These are phyloP conservation scores for Panellus pusillus DNA, from an alignment of 768 basidiomycete species.

Conservation along the genomic window DNA sequence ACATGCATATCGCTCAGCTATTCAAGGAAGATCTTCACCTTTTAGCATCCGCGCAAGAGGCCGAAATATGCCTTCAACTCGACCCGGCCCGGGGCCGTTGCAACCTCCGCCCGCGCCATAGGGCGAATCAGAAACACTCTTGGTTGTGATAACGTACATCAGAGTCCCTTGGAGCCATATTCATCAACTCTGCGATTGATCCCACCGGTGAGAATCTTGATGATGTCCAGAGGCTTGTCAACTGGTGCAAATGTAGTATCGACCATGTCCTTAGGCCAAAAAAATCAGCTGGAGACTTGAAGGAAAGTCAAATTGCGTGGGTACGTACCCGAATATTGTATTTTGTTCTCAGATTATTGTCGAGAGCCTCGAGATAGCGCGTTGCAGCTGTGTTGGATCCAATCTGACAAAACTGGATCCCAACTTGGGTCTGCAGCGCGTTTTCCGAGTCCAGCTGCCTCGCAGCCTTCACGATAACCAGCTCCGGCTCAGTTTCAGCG, in stretches of 20 bases:
- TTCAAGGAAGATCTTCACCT: constrained; percentile 32
- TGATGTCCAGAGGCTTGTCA: constrained; percentile 45
- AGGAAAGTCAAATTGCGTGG: background rate
- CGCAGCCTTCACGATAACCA: constrained; percentile 42
- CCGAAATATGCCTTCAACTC: constrained; percentile 32
- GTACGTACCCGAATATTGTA: constrained; percentile 44
- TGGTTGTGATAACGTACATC: background rate
- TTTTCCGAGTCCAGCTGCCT: constrained; percentile 44
- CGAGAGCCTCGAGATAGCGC: constrained; percentile 45
- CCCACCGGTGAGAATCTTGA: constrained; percentile 64
- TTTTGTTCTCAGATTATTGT: constrained; percentile 45
- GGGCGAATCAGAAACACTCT: constrained; percentile 26
- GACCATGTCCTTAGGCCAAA: constrained; percentile 53
- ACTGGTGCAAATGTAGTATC: constrained; percentile 55
- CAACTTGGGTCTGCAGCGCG: constrained; percentile 52
- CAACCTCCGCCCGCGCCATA: constrained; percentile 26
- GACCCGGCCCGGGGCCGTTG: constrained; percentile 24
- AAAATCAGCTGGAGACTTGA: background rate
- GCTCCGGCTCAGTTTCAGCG: constrained; percentile 41
- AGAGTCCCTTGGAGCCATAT: constrained; percentile 9
- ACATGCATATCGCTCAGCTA: constrained; percentile 32
- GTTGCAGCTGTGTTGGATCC: constrained; percentile 45
- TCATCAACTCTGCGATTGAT: constrained; percentile 44
- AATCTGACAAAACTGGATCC: constrained; percentile 66
- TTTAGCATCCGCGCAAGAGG: constrained; percentile 27